Conservation (phyloP, 164 flowering plant species). For the Magnolia kwangsiensis region DNA sequence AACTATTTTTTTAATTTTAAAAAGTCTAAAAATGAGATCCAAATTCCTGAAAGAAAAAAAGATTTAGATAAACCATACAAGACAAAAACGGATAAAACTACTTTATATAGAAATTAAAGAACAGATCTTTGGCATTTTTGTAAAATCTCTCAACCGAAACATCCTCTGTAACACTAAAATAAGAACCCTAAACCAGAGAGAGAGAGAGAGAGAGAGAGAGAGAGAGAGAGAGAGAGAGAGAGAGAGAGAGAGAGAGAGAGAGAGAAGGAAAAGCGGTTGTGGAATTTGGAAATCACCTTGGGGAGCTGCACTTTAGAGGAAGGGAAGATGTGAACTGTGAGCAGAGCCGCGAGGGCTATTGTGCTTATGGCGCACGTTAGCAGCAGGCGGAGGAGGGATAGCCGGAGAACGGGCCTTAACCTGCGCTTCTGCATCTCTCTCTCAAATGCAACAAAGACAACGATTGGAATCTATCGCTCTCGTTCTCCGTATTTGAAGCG, state of each 20-base stretch:
- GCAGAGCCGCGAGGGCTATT: constrained; percentile 51
- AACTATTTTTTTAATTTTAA: not conserved
- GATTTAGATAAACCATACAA: not conserved
- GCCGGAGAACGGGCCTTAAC: constrained; percentile 27
- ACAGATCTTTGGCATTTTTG: not conserved
- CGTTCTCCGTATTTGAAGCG: no score
- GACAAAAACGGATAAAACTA: no score
- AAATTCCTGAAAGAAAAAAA: not conserved
- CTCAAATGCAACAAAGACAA: not conserved
- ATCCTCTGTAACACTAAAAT: not conserved
- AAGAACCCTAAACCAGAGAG: no score
- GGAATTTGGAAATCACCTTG: constrained; percentile 22
- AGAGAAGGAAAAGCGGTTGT: not conserved
- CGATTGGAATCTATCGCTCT: no score
- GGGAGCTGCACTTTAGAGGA: constrained; percentile 48
- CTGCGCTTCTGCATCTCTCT: constrained; percentile 47
- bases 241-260: not conserved
- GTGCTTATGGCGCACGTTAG: constrained; percentile 52
- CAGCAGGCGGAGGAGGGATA: constrained; percentile 34
- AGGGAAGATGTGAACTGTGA: constrained; percentile 46
- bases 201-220: not conserved
- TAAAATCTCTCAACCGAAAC: not conserved
- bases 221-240: not conserved
- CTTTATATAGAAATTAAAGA: not conserved
- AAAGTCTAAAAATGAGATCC: not conserved